phyloP scores from a whole-genome alignment of 345 rosid species.

The Citrus glauca region DNA sequence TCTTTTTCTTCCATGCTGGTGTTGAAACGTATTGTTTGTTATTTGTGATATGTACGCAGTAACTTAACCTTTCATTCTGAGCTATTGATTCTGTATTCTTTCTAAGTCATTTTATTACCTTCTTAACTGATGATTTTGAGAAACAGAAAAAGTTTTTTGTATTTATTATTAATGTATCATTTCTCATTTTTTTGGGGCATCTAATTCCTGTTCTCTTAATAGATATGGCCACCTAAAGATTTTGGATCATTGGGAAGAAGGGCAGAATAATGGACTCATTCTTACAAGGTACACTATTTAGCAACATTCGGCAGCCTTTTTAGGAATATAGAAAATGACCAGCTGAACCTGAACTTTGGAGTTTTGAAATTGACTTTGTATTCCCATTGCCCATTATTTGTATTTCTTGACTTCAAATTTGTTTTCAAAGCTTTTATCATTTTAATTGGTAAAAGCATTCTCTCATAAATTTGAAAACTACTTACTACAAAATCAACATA shows the following conservation, averaged over 20 bases:
- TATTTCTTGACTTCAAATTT: background rate
- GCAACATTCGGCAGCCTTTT: background rate
- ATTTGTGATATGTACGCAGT: background rate
- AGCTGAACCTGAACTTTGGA: background rate
- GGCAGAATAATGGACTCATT: background rate
- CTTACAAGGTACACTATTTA: background rate
- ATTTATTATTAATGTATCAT: background rate
- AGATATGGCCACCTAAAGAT: constrained; percentile 60
- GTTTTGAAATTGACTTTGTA: background rate
- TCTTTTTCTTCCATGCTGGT: background rate
- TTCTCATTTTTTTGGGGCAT: background rate
- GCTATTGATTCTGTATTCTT: background rate
- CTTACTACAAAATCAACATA: no score
- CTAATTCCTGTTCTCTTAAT: background rate
- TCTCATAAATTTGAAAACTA: background rate
- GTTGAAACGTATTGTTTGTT: background rate
- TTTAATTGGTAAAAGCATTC: background rate
- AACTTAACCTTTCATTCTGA: background rate
- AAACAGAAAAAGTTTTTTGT: background rate
- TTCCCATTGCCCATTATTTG: background rate
- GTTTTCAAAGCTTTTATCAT: background rate
- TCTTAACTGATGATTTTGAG: background rate
- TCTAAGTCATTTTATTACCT: background rate
- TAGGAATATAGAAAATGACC: background rate
- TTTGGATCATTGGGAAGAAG: constrained; percentile 37